Base-by-base conservation (phyloP, 495 filamentous ascomycete genomes). In the Aspergillus asperescens region DNA sequence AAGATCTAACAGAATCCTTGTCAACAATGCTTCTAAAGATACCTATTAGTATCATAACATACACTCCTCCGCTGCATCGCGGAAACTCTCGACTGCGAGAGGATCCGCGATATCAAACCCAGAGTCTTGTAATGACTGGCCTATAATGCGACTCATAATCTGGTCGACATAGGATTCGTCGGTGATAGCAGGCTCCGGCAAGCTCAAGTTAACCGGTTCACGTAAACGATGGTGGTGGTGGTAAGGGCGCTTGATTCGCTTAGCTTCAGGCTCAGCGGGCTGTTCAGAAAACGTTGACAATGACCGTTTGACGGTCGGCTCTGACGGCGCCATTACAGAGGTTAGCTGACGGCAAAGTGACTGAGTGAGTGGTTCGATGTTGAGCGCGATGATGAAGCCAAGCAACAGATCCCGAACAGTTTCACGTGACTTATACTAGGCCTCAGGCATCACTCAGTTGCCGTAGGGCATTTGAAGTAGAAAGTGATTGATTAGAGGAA, bases 1-100 rank as follows among this genome's bases (percentile, higher is more conserved):
- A 62, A 85, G 78, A 71, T 87, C 82, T 86, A 53, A 37, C 18
- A 50, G 12, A 47, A 24, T 31, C 4, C 55, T 48, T 52, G 61
- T 64, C 60, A 58, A 50, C 12, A 46, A 47, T 13, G 15, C 25
- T 27, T 10, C 37, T 28, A 16, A 43, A 32, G n/a, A 15, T 12
- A 31, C 27, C 42, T 28, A 25, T 28, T 19, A 24, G 31, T 13
- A 5, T 38, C 10, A 35, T 32, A 19, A 66, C 77, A 38, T 79
- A 88, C 84, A 87, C 59, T 86, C 79, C 65, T 87, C 84, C 2
- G 77, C 72, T 10, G 76, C 66, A 40, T 69, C 65, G 22, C 79
- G 70, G 49, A 88, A 77, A 55, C 67, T 67, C 52, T 85, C 78
- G 55, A 88, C 67, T 16, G 82, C 86, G 12, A 67, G 61, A 16